Conservation (phyloP, 2,329 filamentous ascomycete genomes). For the Exophiala oligosperma region DNA sequence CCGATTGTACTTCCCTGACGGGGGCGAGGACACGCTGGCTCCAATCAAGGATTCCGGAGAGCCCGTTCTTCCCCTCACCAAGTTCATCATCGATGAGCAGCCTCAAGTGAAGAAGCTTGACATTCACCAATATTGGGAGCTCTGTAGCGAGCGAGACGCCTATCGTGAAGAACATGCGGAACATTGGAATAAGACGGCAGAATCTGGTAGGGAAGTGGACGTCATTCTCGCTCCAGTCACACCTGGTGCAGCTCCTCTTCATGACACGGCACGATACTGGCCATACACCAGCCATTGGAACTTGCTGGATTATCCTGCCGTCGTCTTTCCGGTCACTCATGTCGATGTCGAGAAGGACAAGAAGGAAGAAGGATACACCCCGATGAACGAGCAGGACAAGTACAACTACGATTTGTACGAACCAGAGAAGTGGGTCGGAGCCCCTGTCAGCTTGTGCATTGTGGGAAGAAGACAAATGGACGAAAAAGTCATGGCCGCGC, state of each 20-base stretch:
- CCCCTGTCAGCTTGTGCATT: slow-evolving; percentile 55
- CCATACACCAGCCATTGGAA: slow-evolving; percentile 70
- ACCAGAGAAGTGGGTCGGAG: slow-evolving; percentile 48
- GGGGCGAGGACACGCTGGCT: slow-evolving; percentile 53
- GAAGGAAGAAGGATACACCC: slow-evolving; percentile 27
- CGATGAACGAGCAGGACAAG: slow-evolving; percentile 40
- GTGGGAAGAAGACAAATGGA: slow-evolving; percentile 56
- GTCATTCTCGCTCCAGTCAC: slow-evolving; percentile 52
- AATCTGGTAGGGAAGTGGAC: slow-evolving; percentile 51
- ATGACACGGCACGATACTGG: slow-evolving; percentile 60
- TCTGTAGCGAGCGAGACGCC: slow-evolving; percentile 38
- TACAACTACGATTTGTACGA: slow-evolving; percentile 48
- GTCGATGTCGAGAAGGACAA: slow-evolving; percentile 46
- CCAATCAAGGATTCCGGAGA: slow-evolving; percentile 57
- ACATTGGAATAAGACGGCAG: slow-evolving; percentile 47
- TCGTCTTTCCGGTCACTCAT: slow-evolving; percentile 59
- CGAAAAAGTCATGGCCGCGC: slow-evolving; percentile 50
- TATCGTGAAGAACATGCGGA: slow-evolving; percentile 48
- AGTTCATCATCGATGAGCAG: slow-evolving; percentile 60
- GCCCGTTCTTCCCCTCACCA: slow-evolving; percentile 58
- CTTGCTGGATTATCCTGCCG: slow-evolving; percentile 64
- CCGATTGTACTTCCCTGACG: slow-evolving; percentile 61
- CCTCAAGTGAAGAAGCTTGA: slow-evolving; percentile 46
- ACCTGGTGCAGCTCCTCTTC: slow-evolving; percentile 40
- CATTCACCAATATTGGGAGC: slow-evolving; percentile 38